phyloP scores from a whole-genome alignment of 805 yeast genomes.

The Metschnikowia matae region DNA sequence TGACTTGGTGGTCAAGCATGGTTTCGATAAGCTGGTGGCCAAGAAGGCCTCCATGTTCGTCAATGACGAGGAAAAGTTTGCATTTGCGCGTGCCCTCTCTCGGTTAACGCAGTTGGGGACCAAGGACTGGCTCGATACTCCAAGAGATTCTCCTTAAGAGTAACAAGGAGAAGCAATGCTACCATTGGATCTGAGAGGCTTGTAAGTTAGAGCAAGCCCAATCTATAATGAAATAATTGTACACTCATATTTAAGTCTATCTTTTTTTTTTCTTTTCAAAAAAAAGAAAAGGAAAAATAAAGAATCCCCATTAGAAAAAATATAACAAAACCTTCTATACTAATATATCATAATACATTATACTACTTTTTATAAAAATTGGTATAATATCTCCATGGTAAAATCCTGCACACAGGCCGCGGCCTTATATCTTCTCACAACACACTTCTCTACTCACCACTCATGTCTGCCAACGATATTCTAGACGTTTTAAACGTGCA shows the following conservation, averaged over 20 bases:
- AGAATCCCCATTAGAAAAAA: too few relatives aligned
- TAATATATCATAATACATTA: too few relatives aligned
- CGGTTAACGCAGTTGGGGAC: constrained; percentile 93
- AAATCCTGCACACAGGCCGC: background rate
- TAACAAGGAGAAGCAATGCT: background rate
- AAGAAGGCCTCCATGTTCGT: constrained; percentile 74
- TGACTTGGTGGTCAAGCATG: constrained; percentile 68
- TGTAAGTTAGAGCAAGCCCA: too few relatives aligned
- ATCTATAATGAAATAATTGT: too few relatives aligned
- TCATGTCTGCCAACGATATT: constrained; percentile 48
- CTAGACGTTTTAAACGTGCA: constrained; percentile 74
- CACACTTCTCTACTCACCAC: background rate
- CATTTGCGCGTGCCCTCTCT: constrained; percentile 91
- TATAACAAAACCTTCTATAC: too few relatives aligned
- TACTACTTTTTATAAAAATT: too few relatives aligned
- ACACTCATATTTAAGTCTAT: too few relatives aligned
- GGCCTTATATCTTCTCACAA: background rate
- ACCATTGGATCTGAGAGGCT: too few relatives aligned
- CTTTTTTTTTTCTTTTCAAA: too few relatives aligned
- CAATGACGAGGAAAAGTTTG: constrained; percentile 92
- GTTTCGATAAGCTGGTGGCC: constrained; percentile 69
- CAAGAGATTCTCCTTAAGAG: constrained; percentile 4
- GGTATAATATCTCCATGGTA: background rate
- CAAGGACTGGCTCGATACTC: constrained; percentile 78
- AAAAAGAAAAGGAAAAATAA: too few relatives aligned